Percentiles rank a stretch among this genome's conserved stretches.
Conservation (phyloP, 345 rosid genomes). For the Ailanthus altissimus region DNA sequence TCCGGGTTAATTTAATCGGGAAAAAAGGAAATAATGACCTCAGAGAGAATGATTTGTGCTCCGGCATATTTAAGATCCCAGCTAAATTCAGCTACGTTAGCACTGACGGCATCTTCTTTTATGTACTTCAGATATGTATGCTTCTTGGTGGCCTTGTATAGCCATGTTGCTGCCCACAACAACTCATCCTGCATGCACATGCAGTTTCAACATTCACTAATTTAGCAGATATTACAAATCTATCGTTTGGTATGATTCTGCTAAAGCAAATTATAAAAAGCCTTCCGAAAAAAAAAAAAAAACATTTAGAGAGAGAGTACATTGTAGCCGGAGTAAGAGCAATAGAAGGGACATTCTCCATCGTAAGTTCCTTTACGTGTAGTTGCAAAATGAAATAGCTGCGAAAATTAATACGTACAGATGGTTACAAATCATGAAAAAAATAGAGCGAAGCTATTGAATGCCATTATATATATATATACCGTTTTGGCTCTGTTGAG, state of each 20-base stretch:
- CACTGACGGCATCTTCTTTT: constrained; percentile 56
- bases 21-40: constrained; percentile 54
- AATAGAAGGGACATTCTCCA: constrained; percentile 97
- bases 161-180: constrained; percentile 95
- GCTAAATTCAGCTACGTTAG: constrained; percentile 72
- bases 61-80: constrained; percentile 98
- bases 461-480: too few relatives aligned
- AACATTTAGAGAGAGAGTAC: constrained; percentile 47
- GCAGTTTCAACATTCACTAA: background rate
- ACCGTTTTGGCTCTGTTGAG: constrained; percentile 86
- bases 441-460: too few relatives aligned
- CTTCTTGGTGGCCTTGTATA: constrained; percentile 60
- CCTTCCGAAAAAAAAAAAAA: background rate
- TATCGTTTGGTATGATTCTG: too few relatives aligned
- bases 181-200: constrained; percentile 73
- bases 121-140: constrained; percentile 44
- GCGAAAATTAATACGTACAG: constrained; percentile 19
- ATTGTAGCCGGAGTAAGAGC: constrained; percentile 87
- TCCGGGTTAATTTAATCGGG: background rate
- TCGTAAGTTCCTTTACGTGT: constrained; percentile 71
- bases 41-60: constrained; percentile 64
- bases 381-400: constrained; percentile 76
- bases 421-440: too few relatives aligned
- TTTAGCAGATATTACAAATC: too few relatives aligned
- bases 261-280: too few relatives aligned